Percentiles rank a stretch among this genome's conserved stretches.
These are phyloP conservation scores for Penicillium ochrochloron DNA, from an alignment of 495 filamentous ascomycete species.

Conservation along the genomic window DNA sequence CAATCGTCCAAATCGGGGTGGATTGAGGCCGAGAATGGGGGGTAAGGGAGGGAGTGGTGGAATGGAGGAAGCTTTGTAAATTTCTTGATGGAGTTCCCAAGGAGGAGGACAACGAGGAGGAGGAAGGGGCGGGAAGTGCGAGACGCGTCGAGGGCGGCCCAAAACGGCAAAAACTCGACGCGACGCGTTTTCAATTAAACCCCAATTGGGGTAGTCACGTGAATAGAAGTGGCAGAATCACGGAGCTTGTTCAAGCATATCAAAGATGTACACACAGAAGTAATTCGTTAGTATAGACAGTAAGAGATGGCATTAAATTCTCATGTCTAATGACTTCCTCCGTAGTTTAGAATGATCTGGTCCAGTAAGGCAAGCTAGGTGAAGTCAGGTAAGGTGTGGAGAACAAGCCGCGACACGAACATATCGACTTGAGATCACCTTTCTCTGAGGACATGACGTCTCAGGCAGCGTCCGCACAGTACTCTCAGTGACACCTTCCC, in stretches of 20 bases:
- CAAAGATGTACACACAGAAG: no score
- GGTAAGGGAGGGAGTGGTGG: not conserved
- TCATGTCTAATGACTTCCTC: not conserved
- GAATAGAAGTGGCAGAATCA: not conserved
- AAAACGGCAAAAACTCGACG: slow-evolving; percentile 19
- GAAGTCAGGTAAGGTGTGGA: not conserved
- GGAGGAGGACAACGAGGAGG: slow-evolving; percentile 29
- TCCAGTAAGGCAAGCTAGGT: not conserved
- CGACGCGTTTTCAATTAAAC: slow-evolving; percentile 44
- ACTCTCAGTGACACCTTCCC: not conserved
- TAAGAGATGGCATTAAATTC: not conserved
- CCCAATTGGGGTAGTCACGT: slow-evolving; percentile 35
- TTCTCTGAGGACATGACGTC: not conserved
- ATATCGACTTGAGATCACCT: not conserved
- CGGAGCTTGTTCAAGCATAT: no score
- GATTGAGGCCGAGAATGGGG: slow-evolving; percentile 3
- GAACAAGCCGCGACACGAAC: not conserved
- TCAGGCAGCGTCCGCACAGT: not conserved
- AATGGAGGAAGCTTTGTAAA: slow-evolving; percentile 9
- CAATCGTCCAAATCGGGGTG: slow-evolving; percentile 14
- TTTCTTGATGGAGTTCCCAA: slow-evolving; percentile 21
- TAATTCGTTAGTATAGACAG: no score
- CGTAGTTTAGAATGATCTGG: no score
- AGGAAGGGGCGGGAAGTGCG: slow-evolving; percentile 26
- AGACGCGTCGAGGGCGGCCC: slow-evolving; percentile 31